Evolutionary conservation across 169 alveolate genomes (phyloP).

Genomic region (Theileria equi): DNA sequence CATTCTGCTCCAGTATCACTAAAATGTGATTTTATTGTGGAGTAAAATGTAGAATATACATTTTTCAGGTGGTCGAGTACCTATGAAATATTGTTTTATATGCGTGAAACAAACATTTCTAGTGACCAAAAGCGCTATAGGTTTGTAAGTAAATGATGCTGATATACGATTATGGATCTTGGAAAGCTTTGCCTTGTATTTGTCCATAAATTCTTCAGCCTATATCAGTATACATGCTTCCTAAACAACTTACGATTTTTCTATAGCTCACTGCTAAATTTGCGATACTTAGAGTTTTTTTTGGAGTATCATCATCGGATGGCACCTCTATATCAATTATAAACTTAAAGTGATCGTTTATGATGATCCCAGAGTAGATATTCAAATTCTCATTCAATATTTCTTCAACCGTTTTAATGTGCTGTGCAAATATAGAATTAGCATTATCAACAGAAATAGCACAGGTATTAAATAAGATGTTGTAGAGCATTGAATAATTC

Average conservation of each 20-base stretch:
- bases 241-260: background rate
- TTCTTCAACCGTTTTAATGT: too few species aligned
- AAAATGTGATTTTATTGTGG: background rate
- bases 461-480: too few species aligned
- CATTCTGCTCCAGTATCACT: constrained; percentile 18
- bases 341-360: too few species aligned
- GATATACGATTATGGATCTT: background rate
- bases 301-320: constrained; percentile 7
- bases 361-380: background rate
- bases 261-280: constrained; percentile 18
- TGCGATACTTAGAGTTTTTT: constrained; percentile 20
- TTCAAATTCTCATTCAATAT: background rate
- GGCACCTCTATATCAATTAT: constrained; percentile 9
- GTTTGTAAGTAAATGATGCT: constrained; percentile 5
- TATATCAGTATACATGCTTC: background rate
- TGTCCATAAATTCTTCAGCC: constrained; percentile 16
- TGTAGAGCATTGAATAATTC: too few species aligned
- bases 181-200: constrained; percentile 2
- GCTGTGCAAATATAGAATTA: too few species aligned
- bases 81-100: background rate
- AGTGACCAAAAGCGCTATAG: background rate
- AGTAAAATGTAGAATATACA: constrained; percentile 9
- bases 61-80: constrained; percentile 8
- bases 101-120: constrained; percentile 1
- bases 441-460: too few species aligned